Evolutionary conservation across 192 early-diverging fungal genomes (phyloP).

Genomic region (Coemansia sp.): DNA sequence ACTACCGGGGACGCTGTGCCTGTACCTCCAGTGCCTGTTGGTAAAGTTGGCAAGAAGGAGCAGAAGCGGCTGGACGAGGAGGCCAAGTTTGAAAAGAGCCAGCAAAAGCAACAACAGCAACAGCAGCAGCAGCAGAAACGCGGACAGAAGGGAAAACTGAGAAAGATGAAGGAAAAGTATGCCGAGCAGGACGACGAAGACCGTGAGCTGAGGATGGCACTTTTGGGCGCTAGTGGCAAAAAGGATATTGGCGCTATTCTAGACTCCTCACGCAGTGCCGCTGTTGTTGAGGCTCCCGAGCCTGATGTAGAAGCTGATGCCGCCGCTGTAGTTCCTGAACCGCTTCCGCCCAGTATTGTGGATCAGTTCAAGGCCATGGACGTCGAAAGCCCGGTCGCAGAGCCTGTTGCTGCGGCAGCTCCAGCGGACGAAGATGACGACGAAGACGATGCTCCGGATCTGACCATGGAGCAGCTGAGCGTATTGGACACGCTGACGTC

Average conservation of each 20-base stretch:
- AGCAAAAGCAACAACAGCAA: constrained; percentile 32
- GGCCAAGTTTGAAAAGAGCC: constrained; percentile 28
- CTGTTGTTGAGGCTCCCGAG: background rate
- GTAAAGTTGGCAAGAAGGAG: constrained; percentile 42
- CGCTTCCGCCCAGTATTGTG: constrained; percentile 20
- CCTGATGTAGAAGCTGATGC: background rate
- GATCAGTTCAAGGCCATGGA: constrained; percentile 25
- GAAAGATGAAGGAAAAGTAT: constrained; percentile 94
- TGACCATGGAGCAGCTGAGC: constrained; percentile 53
- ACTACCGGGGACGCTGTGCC: background rate
- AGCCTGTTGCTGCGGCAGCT: background rate
- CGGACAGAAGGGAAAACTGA: constrained; percentile 84
- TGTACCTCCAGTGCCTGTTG: background rate
- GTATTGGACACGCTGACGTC: constrained; percentile 81
- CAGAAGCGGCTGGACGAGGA: constrained; percentile 31
- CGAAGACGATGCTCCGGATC: constrained; percentile 37
- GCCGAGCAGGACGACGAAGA: constrained; percentile 93
- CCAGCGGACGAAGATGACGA: constrained; percentile 20
- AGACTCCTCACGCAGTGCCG: background rate
- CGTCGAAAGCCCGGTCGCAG: background rate
- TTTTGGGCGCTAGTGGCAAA: constrained; percentile 67
- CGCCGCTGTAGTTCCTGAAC: background rate
- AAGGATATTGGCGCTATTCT: constrained; percentile 38
- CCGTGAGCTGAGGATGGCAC: constrained; percentile 72
- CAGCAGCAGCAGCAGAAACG: constrained; percentile 56